Percentiles rank a stretch among this genome's conserved stretches.
These are phyloP conservation scores for Euphrasia confusa DNA, from an alignment of 257 asterid species.

Conservation along the genomic window DNA sequence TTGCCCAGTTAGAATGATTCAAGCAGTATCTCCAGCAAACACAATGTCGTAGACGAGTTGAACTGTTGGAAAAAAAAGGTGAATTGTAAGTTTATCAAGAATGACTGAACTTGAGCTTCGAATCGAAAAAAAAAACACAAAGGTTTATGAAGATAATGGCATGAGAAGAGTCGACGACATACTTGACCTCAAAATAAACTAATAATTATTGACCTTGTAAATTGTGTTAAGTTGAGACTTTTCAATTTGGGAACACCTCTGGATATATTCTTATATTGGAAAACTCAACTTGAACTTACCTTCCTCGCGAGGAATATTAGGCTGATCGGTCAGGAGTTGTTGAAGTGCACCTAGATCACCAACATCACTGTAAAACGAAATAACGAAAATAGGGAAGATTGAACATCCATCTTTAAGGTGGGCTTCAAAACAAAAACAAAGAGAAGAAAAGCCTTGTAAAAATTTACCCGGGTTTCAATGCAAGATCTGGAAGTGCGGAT, in stretches of 20 bases:
- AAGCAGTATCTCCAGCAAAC: constrained; percentile 62
- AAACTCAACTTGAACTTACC: constrained; percentile 30
- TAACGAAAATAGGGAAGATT: not conserved
- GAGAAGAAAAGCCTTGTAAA: not conserved
- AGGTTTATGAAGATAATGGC: not conserved
- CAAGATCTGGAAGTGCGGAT: constrained; percentile 50
- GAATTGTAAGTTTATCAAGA: not conserved
- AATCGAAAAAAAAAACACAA: not conserved
- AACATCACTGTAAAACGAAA: constrained; percentile 40
- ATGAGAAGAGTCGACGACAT: too few species aligned
- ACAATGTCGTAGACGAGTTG: constrained; percentile 50
- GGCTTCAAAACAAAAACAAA: constrained; percentile 10
- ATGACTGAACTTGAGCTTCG: too few species aligned
- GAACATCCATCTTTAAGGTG: not conserved
- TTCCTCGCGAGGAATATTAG: constrained; percentile 74
- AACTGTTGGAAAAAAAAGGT: constrained; percentile 34
- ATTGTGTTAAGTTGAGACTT: not conserved
- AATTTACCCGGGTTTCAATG: constrained; percentile 50
- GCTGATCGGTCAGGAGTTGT: constrained; percentile 74
- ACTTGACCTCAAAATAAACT: not conserved
- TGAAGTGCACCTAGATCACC: constrained; percentile 58
- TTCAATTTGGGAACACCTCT: not conserved
- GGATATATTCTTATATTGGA: not conserved
- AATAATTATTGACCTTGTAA: not conserved
- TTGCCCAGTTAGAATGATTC: constrained; percentile 5